Evolutionary conservation across 306 rosid species (phyloP), one percentile per base, ranked within the genome.

Genomic region (Lupinus albus): DNA sequence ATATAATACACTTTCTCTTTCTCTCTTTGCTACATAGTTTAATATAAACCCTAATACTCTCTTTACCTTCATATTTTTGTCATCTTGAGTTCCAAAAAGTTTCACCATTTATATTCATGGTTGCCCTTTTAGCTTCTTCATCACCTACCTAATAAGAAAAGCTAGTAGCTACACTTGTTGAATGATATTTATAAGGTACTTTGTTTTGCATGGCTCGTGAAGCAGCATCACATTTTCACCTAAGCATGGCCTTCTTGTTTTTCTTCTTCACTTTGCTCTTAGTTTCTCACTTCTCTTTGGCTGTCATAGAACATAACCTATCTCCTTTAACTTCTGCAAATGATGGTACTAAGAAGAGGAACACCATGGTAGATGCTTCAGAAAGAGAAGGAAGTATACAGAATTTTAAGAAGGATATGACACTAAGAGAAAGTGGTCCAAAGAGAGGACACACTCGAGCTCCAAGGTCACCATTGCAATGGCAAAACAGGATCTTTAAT

Each of bases 201-300:
- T 69, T 4, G 50, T 71, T 35, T 72, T 82, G 84, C 83, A 88
- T 88, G 91, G 95, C 91, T 75, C 50, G 68, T 82, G 66, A 72
- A 66, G 70, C 74, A 70, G 9, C 49, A 28, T 65, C 69, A 67
- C 57, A 76, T 61, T 76, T 74, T 38, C 64, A 55, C 69, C 62
- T 74, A 36, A 76, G 46, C 70, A 63, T 68, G 33, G 46, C 46
- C 73, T 14, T 74, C 56, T 45, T 80, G 65, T 57, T 81, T 78
- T 71, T 74, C 52, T 45, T 80, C 74, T 51, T 79, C 79, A 68
- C 77, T 65, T 48, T 86, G 42, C 72, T 85, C 59, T 11, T 84
- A 48, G 7, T 61, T 16, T 69, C 71, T 45, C 72, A 80, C 61
- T 68, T 74, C 61, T 51, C 85, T 58, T 35, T 76, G 82, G 90